A percentile compares a stretch with the other conserved stretches of the same genome.
These are phyloP conservation scores for Synura sp. DNA, from an alignment of 352 stramenopile genomes.

Conservation along the genomic window DNA sequence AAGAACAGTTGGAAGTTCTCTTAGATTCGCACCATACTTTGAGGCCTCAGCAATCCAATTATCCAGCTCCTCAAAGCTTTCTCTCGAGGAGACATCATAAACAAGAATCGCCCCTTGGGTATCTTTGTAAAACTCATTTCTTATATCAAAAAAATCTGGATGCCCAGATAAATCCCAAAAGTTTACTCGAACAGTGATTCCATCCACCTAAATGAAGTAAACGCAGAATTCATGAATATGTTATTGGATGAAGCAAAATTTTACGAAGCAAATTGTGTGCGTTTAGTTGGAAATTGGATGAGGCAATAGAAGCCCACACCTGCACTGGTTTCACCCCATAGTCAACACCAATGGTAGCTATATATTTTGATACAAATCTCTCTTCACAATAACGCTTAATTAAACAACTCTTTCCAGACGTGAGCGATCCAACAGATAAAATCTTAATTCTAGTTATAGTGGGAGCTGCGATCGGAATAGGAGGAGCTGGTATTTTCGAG, in stretches of 20 bases:
- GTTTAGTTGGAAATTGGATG: no score
- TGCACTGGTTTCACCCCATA: conserved; percentile 84
- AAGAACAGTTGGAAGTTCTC: conserved; percentile 68
- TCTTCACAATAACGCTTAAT: conserved; percentile 92
- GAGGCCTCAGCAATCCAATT: conserved; percentile 74
- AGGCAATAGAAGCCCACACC: no score
- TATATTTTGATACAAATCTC: conserved; percentile 90
- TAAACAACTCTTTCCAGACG: conserved; percentile 84
- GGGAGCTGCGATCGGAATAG: no score
- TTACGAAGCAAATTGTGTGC: no score
- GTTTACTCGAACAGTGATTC: conserved; percentile 64
- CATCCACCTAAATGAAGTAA: background rate
- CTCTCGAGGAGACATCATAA: conserved; percentile 57
- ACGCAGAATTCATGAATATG: no score
- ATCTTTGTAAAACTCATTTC: conserved; percentile 96
- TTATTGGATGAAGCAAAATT: no score
- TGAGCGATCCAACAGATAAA: conserved; percentile 80
- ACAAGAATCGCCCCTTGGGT: conserved; percentile 59
- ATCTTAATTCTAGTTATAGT: conserved; percentile 71
- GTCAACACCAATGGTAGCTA: conserved; percentile 90
- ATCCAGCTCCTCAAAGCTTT: conserved; percentile 73
- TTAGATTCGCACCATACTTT: conserved; percentile 72
- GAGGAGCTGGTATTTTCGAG: no score
- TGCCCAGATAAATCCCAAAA: conserved; percentile 87
- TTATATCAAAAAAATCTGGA: conserved; percentile 85